Evolutionary conservation across 2,329 filamentous ascomycete species (phyloP), one percentile per base, ranked within the genome.

Genomic region (Amesomyces nigricolor): DNA sequence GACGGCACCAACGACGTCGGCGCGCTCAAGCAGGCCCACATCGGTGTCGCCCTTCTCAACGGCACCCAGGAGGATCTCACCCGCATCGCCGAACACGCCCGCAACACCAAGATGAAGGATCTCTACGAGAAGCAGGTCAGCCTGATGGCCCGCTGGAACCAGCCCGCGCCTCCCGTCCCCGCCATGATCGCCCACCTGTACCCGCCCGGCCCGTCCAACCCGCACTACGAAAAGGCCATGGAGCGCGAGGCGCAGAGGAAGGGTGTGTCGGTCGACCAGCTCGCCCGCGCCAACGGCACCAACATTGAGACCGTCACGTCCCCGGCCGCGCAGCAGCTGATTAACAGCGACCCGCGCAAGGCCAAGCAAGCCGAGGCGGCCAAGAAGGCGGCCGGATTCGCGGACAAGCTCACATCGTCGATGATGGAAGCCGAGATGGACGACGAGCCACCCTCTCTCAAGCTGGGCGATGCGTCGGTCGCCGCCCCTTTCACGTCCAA

Each of bases 1-100:
- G 94, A 99, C 67, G 94, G 94, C 61, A 99, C 94, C 53, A 99
- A 99, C 71, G 94, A 99, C 68, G 94, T 99, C 53, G 94, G 94
- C 62, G 94, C 94, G 44, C 77, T 99, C 67, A 99, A 99, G 78
- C 94, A 99, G 74, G 94, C 94, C 40, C 94, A 99, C 68, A 91
- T 99, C 61, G 94, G 94, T 72, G 89, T 99, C 60, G 94, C 94
- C 19, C 83, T 99, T 48, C 83, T 99, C 63, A 99, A 99, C 72
- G 94, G 94, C 60, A 95, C 91, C 1, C 87, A 85, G 62, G 89
- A 97, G 19, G 94, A 97, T 69, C 80, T 99, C 52, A 86, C 85
- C 54, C 91, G 87, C 70, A 99, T 99, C 65, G 87, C 88, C 26
- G 94, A 97, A 68, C 91, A 99, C 72, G 86, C 88, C 66, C 87